Conservation (phyloP, 2,329 filamentous ascomycete species). For the Fusarium torulosum region DNA sequence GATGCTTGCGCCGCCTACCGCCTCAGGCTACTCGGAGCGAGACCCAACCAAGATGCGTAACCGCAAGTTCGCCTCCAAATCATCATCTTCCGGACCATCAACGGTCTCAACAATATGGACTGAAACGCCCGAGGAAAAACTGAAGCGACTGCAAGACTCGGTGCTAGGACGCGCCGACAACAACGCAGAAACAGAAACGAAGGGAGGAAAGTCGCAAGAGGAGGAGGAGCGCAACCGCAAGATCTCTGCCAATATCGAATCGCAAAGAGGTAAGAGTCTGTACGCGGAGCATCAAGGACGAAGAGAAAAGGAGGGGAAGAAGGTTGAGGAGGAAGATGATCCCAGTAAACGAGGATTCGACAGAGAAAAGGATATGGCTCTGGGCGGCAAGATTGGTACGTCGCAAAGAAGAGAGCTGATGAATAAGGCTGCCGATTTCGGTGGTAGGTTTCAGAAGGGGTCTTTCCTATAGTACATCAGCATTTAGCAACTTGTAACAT, state of each 20-base stretch:
- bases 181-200: constrained; percentile 55
- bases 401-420: constrained; percentile 83
- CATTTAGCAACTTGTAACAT: background rate
- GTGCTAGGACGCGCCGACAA: constrained; percentile 77
- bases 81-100: constrained; percentile 51
- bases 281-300: constrained; percentile 66
- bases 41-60: constrained; percentile 88
- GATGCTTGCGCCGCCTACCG: constrained; percentile 80
- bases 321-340: constrained; percentile 80
- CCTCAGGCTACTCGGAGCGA: constrained; percentile 68
- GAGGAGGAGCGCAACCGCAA: constrained; percentile 67
- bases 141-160: constrained; percentile 81
- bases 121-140: constrained; percentile 90
- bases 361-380: constrained; percentile 91
- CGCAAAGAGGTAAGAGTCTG: constrained; percentile 68
- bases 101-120: constrained; percentile 82
- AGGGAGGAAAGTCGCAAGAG: constrained; percentile 59
- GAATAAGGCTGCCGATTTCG: constrained; percentile 83
- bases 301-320: constrained; percentile 51
- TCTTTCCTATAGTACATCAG: constrained; percentile 62
- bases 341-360: constrained; percentile 91
- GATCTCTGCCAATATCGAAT: constrained; percentile 64
- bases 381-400: constrained; percentile 77
- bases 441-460: constrained; percentile 84
- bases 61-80: constrained; percentile 82